Evolutionary conservation across 441 rosid genomes (phyloP), one percentile per base, ranked within the genome.

Genomic region (Capsella rubella): DNA sequence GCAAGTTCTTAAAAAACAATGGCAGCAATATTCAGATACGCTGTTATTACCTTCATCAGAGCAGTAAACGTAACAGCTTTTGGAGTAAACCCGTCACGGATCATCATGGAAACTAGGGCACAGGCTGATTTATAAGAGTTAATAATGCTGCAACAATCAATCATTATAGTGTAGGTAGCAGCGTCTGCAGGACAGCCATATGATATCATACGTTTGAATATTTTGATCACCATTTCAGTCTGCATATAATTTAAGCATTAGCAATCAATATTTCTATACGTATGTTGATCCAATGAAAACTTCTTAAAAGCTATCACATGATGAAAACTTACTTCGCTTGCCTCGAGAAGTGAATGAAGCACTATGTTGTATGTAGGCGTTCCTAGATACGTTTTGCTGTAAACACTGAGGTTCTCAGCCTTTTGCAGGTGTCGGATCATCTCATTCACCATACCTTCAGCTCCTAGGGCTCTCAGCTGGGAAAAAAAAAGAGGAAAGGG

Each of bases 381-480:
- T 56, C 77, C 91, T 60, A 84, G 58, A 78, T 71, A 67, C 66
- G 9, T 75, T 54, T 86, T 73, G 31, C 45, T 71, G 18, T 51
- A 74, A 77, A 9, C 39, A 67, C 83, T 82, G 69, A 80, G 81
- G 69, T 78, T 81, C 76, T 89, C 91, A 43, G 89, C 91, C 68
- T 32, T 63, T 21, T 56, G 81, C 42, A 95, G 79, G 83, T 82
- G 81, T 21, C 72, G 78, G 43, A 90, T 74, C 81, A 91, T 78
- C 82, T 91, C 88, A 37, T 70, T 69, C 74, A 77, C 80, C 97
- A 91, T 86, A 70, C 92, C 98, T 84, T 87, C 98, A 57, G 82
- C 75, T 76, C 97, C 97, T 60, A 91, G 86, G 43, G 89, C 95
- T 82, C 79, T 84, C 61, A 95, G 85, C 98, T 95, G 83, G 83